Evolutionary conservation across 768 basidiomycete species (phyloP).

Genomic region (Lactarius hatsudake): DNA sequence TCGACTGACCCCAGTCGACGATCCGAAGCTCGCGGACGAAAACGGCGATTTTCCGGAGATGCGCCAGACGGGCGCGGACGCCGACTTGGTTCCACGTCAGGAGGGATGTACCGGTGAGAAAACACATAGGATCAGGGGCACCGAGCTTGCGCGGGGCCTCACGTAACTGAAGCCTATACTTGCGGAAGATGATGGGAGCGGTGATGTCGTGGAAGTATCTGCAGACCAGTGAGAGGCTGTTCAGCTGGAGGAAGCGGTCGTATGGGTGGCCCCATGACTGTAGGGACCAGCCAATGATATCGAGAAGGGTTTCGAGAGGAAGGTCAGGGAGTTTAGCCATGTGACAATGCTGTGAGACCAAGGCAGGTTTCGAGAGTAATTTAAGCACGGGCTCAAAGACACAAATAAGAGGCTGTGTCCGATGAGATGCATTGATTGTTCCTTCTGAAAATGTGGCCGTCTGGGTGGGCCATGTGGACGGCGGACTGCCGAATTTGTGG

Average conservation of each 20-base stretch:
- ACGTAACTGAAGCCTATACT: conserved; percentile 8
- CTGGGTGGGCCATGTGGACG: too few relatives aligned
- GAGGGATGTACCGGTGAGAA: conserved; percentile 1
- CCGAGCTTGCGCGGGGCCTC: not conserved
- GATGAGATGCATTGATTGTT: not conserved
- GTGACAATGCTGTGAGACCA: not conserved
- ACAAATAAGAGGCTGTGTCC: not conserved
- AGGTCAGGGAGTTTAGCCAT: conserved; percentile 12
- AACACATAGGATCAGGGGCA: not conserved
- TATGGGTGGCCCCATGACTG: not conserved
- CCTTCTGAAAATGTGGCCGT: not conserved
- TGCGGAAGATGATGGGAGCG: not conserved
- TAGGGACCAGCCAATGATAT: conserved; percentile 2
- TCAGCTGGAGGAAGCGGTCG: not conserved
- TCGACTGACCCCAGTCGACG: not conserved
- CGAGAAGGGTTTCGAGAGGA: conserved; percentile 3
- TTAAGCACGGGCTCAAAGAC: not conserved
- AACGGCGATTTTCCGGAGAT: not conserved
- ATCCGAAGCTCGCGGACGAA: conserved; percentile 13
- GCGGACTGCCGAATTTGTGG: too few relatives aligned
- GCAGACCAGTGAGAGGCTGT: not conserved
- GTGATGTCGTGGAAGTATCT: not conserved
- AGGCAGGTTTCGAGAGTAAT: not conserved
- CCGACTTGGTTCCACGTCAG: not conserved
- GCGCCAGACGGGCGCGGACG: not conserved